Evolutionary conservation across 805 yeast species (phyloP), one percentile per base, ranked within the genome.

Genomic region (Wickerhamiella nectarea): DNA sequence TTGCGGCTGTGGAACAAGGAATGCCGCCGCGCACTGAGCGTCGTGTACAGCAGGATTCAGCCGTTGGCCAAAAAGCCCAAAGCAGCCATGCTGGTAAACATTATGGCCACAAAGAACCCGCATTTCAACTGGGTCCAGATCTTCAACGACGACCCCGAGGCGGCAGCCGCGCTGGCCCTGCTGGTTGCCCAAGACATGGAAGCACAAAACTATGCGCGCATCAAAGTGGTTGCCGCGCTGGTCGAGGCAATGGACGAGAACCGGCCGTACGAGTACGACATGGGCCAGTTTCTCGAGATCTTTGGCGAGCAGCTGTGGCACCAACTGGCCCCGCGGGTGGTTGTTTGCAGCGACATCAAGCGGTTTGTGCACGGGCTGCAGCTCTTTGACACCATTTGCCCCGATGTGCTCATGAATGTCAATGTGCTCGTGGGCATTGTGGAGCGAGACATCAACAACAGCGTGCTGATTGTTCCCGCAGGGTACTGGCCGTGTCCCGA

Each of bases 261-360:
- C 11, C 10, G n/a, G 17, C 25, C 38, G 24, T 10, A 21, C 19
- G 36, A 31, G 21, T 29, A 39, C 14, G 42, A 39, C 36, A 12
- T 39, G 6, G 33, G 36, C 9, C 42, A 36, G 15, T 39, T 39
- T 15, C 19, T 39, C 15, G 26, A 39, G 22, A 31, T n/a, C 3
- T 39, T 39, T 17, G 36, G 42, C 21, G 29, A 29, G 10, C 3
- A 7, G 6, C 12, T 39, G 15, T 39, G 42, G 42, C 31, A 15
- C 14, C 6, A 28, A 8, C 31, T 28, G 14, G 31, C 31, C 14
- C 31, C 31, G 3, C 31, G 15, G 3, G 31, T 28, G 3, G 31
- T 12, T 12, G 31, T 8, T 21, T 6, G 15, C 15, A 5, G 2
- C 15, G 31, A 28, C 15, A 3, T 7, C 3, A 28, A n/a, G 31